Evolutionary conservation across 805 yeast genomes (phyloP), one percentile per base, ranked within the genome.

Genomic region (Barnettozyma pratensis): DNA sequence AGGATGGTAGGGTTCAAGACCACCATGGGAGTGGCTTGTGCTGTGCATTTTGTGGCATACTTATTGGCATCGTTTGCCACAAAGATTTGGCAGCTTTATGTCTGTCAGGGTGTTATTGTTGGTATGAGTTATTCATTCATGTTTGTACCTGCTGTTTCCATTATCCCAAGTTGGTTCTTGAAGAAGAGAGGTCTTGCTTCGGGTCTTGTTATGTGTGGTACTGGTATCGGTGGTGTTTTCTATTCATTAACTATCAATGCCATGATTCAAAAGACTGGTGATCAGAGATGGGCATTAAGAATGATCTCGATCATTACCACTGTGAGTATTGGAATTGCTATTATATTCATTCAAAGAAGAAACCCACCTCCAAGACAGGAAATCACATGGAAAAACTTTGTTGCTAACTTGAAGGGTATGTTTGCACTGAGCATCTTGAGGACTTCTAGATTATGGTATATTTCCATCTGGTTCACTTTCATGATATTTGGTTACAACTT

Each of bases 101-200:
- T 82, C 38, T 78, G 87, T 6, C 91, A 85, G 64, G 91, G 92
- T 30, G 69, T 83, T 3, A 51, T 85, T 39, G 75, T 74, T 46
- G 85, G 89, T 32, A 58, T 76, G 32, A 61, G 70, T 0, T 70
- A 71, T 35, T 80, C 87, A 0, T 60, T 80, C 12, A 68, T 81
- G 35, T 76, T 79, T 45, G 71, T 81, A 4, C 85, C 92, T 1
- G 80, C 79, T 5, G 66, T 80, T 25, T 72, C 80, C 2, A 64
- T 84, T 11, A 57, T 85, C 28, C 89, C 90, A 0, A 87, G 80
- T 47, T 85, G 87, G 85, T 86, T 86, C 61, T 64, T 77, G 40
- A 81, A 77, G 54, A 81, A 68, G 50, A 71, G 91, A 54, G 82
- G 82, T 3, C 61, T 74, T 12, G 79, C 81, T 1, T 65, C 72